Evolutionary conservation across 2,329 filamentous ascomycete genomes (phyloP).

Genomic region (Aspergillus nomiae): DNA sequence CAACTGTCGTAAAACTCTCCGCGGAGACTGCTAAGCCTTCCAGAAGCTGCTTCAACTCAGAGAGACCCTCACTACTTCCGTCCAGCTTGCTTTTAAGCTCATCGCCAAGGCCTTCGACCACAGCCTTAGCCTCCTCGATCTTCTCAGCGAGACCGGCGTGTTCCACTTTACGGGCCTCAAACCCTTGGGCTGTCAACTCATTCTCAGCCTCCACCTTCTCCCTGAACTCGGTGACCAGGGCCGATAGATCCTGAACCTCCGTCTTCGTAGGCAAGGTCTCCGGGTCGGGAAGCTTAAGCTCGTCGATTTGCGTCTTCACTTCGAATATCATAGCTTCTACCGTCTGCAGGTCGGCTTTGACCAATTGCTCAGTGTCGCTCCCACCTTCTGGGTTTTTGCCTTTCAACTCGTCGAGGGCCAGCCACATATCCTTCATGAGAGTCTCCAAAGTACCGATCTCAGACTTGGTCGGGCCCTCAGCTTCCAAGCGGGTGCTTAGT

Average conservation of each 20-base stretch:
- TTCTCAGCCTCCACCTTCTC: slow-evolving; percentile 68
- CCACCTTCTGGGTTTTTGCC: slow-evolving; percentile 47
- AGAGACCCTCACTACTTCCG: slow-evolving; percentile 69
- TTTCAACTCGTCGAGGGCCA: slow-evolving; percentile 71
- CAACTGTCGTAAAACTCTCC: slow-evolving; percentile 48
- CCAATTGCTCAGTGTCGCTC: slow-evolving; percentile 63
- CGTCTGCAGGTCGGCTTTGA: slow-evolving; percentile 79
- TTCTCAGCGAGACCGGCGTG: slow-evolving; percentile 76
- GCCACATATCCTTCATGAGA: slow-evolving; percentile 75
- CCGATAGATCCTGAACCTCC: slow-evolving; percentile 70
- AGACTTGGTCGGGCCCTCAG: slow-evolving; percentile 71
- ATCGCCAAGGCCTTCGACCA: slow-evolving; percentile 76
- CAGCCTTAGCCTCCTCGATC: slow-evolving; percentile 74
- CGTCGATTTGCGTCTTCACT: slow-evolving; percentile 76
- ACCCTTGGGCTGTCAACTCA: slow-evolving; percentile 73
- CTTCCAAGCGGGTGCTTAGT: slow-evolving; percentile 67
- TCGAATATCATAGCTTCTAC: slow-evolving; percentile 82
- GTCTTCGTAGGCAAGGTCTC: slow-evolving; percentile 73
- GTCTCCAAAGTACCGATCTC: slow-evolving; percentile 77
- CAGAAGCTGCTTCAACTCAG: slow-evolving; percentile 58
- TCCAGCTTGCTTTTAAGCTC: slow-evolving; percentile 76
- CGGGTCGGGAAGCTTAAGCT: slow-evolving; percentile 70
- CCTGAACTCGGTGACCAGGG: slow-evolving; percentile 68
- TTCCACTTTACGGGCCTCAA: slow-evolving; percentile 82
- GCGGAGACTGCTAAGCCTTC: slow-evolving; percentile 69